These are phyloP conservation scores for Stephania japonica DNA, from an alignment of 164 flowering plant species.

Conservation along the genomic window DNA sequence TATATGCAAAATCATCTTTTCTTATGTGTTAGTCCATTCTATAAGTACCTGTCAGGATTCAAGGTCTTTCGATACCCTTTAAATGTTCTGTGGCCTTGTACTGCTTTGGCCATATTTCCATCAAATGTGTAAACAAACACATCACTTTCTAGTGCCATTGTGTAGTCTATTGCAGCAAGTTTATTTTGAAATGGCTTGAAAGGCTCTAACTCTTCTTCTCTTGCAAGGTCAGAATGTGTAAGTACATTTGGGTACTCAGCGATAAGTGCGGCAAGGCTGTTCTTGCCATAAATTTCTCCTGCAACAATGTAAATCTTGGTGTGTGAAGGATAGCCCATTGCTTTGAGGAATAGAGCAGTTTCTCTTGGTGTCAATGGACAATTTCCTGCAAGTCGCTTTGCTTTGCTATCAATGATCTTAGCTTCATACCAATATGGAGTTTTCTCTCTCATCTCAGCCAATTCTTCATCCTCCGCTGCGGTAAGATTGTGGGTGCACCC, in stretches of 20 bases:
- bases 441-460: slow-evolving; percentile 53
- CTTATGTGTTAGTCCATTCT: background rate
- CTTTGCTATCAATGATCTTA: slow-evolving; percentile 53
- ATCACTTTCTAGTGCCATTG: slow-evolving; percentile 80
- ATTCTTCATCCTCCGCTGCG: slow-evolving; percentile 54
- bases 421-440: slow-evolving; percentile 90
- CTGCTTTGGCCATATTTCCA: slow-evolving; percentile 96
- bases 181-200: slow-evolving; percentile 57
- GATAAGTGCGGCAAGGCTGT: slow-evolving; percentile 50
- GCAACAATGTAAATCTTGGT: slow-evolving; percentile 85
- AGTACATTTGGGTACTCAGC: slow-evolving; percentile 66
- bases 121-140: slow-evolving; percentile 86
- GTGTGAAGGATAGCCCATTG: slow-evolving; percentile 79
- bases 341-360: slow-evolving; percentile 74
- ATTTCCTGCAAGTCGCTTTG: slow-evolving; percentile 57
- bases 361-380: slow-evolving; percentile 97
- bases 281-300: slow-evolving; percentile 72
- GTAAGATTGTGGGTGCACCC: slow-evolving; percentile 88
- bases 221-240: slow-evolving; percentile 69
- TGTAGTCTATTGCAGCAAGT: slow-evolving; percentile 89
- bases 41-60: slow-evolving; percentile 64
- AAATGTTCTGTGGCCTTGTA: slow-evolving; percentile 82
- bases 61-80: slow-evolving; percentile 80
- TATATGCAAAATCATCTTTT: background rate
- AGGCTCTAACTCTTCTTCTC: slow-evolving; percentile 60